phyloP scores from a whole-genome alignment of 1,284 basidiomycete species.

The Cryptococcus sp. region DNA sequence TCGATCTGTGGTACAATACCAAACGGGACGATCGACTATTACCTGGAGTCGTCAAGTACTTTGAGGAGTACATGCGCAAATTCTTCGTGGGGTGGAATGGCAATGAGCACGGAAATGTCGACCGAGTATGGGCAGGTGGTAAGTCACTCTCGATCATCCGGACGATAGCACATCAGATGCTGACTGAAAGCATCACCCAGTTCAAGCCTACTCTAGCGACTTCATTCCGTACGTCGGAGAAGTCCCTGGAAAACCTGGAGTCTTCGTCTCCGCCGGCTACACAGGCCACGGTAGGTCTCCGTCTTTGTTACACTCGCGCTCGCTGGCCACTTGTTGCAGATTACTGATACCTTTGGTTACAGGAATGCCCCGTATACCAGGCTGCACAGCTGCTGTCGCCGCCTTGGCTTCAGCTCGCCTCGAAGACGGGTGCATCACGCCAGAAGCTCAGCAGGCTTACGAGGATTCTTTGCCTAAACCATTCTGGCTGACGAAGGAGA shows the following conservation, averaged over 20 bases:
- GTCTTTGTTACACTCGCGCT: background rate
- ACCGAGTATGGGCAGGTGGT: conserved; percentile 39
- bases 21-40: conserved; percentile 30
- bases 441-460: conserved; percentile 15
- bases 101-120: conserved; percentile 26
- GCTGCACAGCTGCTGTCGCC: conserved; percentile 26
- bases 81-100: conserved; percentile 31
- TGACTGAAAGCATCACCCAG: conserved; percentile 6
- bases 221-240: conserved; percentile 32
- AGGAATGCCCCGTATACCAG: conserved; percentile 41
- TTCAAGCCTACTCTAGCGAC: conserved; percentile 38
- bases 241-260: conserved; percentile 26
- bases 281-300: conserved; percentile 36
- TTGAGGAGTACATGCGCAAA: conserved; percentile 31
- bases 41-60: conserved; percentile 29
- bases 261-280: conserved; percentile 37
- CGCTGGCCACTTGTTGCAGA: background rate
- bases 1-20: conserved; percentile 31
- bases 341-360: background rate
- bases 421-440: conserved; percentile 10
- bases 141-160: conserved; percentile 2
- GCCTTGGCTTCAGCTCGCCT: conserved; percentile 13
- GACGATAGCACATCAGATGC: background rate
- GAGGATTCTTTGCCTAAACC: conserved; percentile 23
- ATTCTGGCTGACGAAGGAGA: conserved; percentile 27